Evolutionary conservation across 495 filamentous ascomycete genomes (phyloP).

Genomic region (Cercophora scortea): DNA sequence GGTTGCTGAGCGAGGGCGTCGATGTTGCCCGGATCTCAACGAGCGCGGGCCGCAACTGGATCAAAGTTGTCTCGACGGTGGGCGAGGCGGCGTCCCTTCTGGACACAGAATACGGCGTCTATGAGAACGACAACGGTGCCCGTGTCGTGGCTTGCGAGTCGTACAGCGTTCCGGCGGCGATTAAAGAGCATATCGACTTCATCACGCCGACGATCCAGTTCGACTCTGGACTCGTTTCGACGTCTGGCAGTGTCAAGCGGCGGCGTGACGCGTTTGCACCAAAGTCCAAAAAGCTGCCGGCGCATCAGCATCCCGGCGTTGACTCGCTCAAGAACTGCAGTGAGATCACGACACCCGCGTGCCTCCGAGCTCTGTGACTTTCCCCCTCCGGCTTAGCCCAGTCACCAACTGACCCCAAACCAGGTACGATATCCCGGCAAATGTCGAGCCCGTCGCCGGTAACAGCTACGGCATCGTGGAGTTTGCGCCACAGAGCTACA

Average conservation of each 20-base stretch:
- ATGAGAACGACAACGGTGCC: constrained; percentile 39
- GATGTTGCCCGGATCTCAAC: constrained; percentile 31
- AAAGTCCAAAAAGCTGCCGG: constrained; percentile 3
- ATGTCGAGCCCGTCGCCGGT: constrained; percentile 8
- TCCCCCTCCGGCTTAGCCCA: background rate
- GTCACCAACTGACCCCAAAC: too few species aligned
- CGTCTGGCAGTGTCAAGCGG: constrained; percentile 5
- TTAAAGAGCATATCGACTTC: constrained; percentile 19
- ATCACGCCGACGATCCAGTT: constrained; percentile 22
- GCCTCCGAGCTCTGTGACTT: constrained; percentile 24
- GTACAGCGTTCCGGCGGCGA: constrained; percentile 16
- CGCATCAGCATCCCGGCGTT: background rate
- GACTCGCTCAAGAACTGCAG: constrained; percentile 22
- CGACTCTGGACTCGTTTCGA: constrained; percentile 7
- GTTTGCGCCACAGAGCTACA: constrained; percentile 29
- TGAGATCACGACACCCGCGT: constrained; percentile 22
- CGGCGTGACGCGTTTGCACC: constrained; percentile 5
- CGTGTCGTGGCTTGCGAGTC: constrained; percentile 42
- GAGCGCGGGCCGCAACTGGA: constrained; percentile 37
- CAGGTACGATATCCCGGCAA: constrained; percentile 13
- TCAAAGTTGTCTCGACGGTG: constrained; percentile 43
- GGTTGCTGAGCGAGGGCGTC: constrained; percentile 45
- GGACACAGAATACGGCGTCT: constrained; percentile 45
- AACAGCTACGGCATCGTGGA: constrained; percentile 29
- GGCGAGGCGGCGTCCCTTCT: constrained; percentile 47